Evolutionary conservation across 768 basidiomycete species (phyloP), one percentile per base, ranked within the genome.

Genomic region (Rossbeevera mucosa): DNA sequence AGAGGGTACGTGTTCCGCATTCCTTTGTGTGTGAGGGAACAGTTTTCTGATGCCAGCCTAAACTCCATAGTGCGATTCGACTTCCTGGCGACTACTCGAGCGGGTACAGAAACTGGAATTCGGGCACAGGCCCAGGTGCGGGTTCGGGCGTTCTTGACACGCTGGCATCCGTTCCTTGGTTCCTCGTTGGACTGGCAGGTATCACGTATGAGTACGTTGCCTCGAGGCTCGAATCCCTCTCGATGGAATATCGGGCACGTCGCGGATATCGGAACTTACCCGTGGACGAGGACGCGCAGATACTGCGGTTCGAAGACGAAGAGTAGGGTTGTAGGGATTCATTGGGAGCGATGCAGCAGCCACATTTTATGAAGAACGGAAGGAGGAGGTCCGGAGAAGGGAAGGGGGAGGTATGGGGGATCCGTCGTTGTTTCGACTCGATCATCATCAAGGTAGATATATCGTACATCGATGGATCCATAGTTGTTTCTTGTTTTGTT

Each of bases 141-240:
- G 75, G 79, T 5, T 77, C 82, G 0, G 77, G 80, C 14, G 53
- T 75, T 0, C 52, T 94, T 52, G 83, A 77, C 20, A 94, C 90
- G 3, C 63, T 96, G 38, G 91, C 90, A 1, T 91, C 89, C 9
- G 80, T 97, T 2, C 94, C 94, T 0, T 94, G 87, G 85, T 94
- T 89, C 76, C 65, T 95, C 46, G 61, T 96, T 40, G 94, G 94
- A 20, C 59, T 94, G 21, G 80, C 76, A 0, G 82, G 87, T 2
- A 82, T 91, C 52, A 88, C 81, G 3, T 85, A 79, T 71, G 86
- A 86, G 64, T 83, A 80, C 69, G 75, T 84, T 2, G 63, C 75
- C 0, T 81, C 80, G 20, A 72, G 67, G 47, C 56, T 80, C 42
- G 81, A 80, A 14, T 57, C 58, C 1, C 7, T 71, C 4, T 64